Evolutionary conservation across 331 rosid species (phyloP).

Genomic region (Pyracantha coccinea): DNA sequence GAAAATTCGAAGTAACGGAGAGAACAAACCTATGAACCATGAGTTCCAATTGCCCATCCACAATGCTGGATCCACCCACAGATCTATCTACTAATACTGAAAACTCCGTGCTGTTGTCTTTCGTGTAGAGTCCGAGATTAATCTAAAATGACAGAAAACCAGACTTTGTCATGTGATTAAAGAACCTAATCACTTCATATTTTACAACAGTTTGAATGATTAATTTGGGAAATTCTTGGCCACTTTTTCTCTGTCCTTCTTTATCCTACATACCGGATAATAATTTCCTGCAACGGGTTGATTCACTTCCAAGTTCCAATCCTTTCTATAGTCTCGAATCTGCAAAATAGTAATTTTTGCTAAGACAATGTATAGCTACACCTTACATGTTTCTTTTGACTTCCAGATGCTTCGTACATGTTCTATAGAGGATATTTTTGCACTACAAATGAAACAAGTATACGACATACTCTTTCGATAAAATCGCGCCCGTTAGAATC

Average conservation of each 20-base stretch:
- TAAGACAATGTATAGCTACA: background rate
- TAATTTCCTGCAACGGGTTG: slow-evolving; percentile 90
- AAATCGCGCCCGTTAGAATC: slow-evolving; percentile 93
- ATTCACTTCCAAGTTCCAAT: slow-evolving; percentile 67
- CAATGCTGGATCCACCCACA: slow-evolving; percentile 78
- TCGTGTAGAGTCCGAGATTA: slow-evolving; percentile 72
- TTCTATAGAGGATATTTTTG: background rate
- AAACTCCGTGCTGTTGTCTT: slow-evolving; percentile 51
- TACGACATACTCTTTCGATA: slow-evolving; percentile 46
- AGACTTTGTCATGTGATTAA: background rate
- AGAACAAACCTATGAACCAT: slow-evolving; percentile 74
- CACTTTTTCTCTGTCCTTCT: background rate
- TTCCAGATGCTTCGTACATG: background rate
- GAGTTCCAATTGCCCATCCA: slow-evolving; percentile 79
- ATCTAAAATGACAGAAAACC: slow-evolving; percentile 39
- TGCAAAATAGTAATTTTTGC: slow-evolving; percentile 16
- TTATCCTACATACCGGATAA: slow-evolving; percentile 53
- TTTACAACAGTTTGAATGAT: background rate
- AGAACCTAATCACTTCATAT: background rate
- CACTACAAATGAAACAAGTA: background rate
- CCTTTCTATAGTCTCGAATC: slow-evolving; percentile 64
- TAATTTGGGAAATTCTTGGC: background rate
- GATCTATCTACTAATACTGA: slow-evolving; percentile 80
- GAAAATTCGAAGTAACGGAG: background rate
- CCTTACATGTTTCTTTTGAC: background rate